Percentiles rank a stretch among this genome's conserved stretches.
phyloP scores from a whole-genome alignment of 129 eudicot genomes.

The Arctium lappa region DNA sequence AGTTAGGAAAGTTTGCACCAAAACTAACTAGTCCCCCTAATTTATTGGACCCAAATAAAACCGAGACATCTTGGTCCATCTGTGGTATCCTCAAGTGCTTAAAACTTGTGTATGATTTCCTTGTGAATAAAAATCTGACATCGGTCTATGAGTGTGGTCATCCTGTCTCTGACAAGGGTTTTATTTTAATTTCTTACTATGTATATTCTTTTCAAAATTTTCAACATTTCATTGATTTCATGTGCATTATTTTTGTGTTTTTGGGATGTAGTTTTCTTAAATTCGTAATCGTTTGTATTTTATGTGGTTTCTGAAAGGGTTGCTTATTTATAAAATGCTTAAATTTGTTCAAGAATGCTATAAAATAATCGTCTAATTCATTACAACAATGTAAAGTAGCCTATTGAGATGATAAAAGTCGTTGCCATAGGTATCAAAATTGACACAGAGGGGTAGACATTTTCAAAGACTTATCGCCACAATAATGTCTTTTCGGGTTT shows the following conservation, averaged over 20 bases:
- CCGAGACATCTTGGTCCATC: neutral
- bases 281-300: neutral
- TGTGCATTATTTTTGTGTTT: neutral
- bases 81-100: neutral
- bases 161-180: neutral
- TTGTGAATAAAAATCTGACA: neutral
- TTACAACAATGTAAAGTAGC: neutral
- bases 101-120: neutral
- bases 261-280: neutral
- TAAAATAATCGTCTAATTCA: neutral
- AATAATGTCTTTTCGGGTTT: neutral
- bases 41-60: neutral
- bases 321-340: neutral
- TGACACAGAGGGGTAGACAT: neutral
- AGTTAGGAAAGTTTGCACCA: constrained; percentile 51
- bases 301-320: neutral
- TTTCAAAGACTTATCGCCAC: neutral
- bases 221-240: neutral
- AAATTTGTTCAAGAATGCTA: neutral
- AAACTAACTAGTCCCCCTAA: constrained; percentile 18
- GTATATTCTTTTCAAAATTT: neutral
- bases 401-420: neutral
- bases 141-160: neutral
- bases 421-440: neutral
- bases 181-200: neutral